These are phyloP conservation scores for Tolypocladium pustulatum DNA, from an alignment of 2,329 filamentous ascomycete species.

Conservation along the genomic window DNA sequence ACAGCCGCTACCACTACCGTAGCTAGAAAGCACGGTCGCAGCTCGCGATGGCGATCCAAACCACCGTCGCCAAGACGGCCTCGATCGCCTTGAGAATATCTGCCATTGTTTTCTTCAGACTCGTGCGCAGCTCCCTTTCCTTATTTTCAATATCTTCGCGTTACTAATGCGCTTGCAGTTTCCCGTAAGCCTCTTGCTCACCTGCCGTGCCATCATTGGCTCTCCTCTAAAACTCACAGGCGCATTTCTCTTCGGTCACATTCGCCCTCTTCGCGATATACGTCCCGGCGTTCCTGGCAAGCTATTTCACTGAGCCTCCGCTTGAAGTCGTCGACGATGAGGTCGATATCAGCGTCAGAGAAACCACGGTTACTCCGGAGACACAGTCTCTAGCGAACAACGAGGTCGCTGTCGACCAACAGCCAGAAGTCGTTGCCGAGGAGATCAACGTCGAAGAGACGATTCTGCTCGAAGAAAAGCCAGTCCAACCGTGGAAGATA, in stretches of 20 bases:
- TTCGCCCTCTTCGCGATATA: conserved; percentile 58
- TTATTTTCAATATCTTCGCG: not conserved
- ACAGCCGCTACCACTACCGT: not conserved
- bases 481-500: conserved; percentile 48
- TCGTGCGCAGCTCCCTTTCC: conserved; percentile 15
- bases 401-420: conserved; percentile 15
- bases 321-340: conserved; percentile 51
- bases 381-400: conserved; percentile 20
- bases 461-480: conserved; percentile 46
- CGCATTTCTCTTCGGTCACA: conserved; percentile 38
- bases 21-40: not conserved
- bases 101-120: conserved; percentile 24
- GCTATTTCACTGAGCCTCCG: conserved; percentile 44
- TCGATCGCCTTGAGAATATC: conserved; percentile 26
- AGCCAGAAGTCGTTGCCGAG: conserved; percentile 27
- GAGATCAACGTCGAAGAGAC: conserved; percentile 55
- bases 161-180: conserved; percentile 17
- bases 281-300: conserved; percentile 50
- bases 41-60: conserved; percentile 13
- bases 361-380: conserved; percentile 25
- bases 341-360: conserved; percentile 43
- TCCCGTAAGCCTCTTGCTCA: conserved; percentile 18
- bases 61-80: conserved; percentile 20
- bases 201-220: not conserved
- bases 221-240: conserved; percentile 13